Base-by-base conservation (phyloP, 2,329 filamentous ascomycete genomes). In the Fusarium udum region DNA sequence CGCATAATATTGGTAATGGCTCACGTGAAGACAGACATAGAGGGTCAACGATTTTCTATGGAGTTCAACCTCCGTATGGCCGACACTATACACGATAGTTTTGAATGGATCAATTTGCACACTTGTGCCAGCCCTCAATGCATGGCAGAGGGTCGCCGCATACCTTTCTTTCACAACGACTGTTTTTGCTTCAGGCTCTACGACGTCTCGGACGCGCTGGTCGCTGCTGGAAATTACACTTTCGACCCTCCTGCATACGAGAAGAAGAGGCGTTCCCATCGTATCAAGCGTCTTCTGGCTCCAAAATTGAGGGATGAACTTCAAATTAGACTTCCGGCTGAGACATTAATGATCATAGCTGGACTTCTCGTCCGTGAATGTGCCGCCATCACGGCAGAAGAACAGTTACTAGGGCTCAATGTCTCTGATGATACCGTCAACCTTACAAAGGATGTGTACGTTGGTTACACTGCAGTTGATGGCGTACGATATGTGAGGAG, bases 351-450 rank as follows among this genome's bases (percentile, higher is more conserved):
- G 16, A 11, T 4, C 6, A 46, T 65, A 69, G 64, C 70, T 55
- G 68, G 61, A 55, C 34, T 61, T 7, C 64, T 73, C 34, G 49
- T 71, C 22, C 61, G 37, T 37, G 64, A 73, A 69, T 73, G 68
- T 58, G 64, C 64, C 20, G 36, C 22, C 3, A 39, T 73, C 22
- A 71, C 58, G 18, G 20, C 53, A 12, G 53, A 71, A 58, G 32
- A 65, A 32, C 61, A 65, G 39, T 66, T 58, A 4, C 15, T 63
- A 1, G 64, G 61, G 11, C 52, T 2, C 4, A 45, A 48, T 1
- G 36, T 42, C 34, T 57, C 57, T 32, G n/a, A 66, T 22, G 12
- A 10, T 6, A 31, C 51, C 4, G 28, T 71, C 16, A 36, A 66
- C 11, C 49, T 69, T 22, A 43, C 39, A 45, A 40, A 34, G 14